phyloP scores from a whole-genome alignment of 75 land plant species.

The Pinus tabuliformis region DNA sequence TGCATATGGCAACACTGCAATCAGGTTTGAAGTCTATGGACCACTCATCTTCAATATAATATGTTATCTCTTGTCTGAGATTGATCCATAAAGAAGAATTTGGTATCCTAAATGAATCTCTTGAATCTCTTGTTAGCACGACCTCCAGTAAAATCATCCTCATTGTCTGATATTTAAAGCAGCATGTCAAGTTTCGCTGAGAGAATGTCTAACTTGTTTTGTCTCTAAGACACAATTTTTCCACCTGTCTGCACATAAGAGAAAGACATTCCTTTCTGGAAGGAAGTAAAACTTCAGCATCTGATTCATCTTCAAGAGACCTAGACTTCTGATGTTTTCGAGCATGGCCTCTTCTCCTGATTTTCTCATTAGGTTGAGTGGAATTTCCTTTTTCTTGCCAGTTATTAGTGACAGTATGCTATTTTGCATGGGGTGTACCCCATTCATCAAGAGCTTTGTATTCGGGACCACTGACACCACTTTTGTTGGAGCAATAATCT shows the following conservation, averaged over 20 bases:
- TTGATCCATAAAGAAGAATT: not conserved
- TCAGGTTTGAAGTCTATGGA: conserved; percentile 5
- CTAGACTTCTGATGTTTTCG: not conserved
- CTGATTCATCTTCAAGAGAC: not conserved
- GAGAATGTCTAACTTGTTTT: not conserved
- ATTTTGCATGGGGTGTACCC: not conserved
- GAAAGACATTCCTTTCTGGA: not conserved
- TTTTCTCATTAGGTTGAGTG: not conserved
- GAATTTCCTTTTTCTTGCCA: not conserved
- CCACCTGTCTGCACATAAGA: not conserved
- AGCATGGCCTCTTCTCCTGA: conserved; percentile 1
- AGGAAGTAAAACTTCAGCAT: not conserved
- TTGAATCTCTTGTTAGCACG: too few relatives aligned
- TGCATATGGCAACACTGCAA: not conserved
- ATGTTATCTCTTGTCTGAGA: not conserved
- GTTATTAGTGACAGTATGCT: not conserved
- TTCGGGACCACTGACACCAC: not conserved
- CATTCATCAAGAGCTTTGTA: not conserved
- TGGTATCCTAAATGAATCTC: not conserved
- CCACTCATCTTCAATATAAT: not conserved
- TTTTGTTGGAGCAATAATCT: not conserved
- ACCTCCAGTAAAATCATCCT: not conserved
- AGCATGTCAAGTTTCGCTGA: not conserved
- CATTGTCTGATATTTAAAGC: conserved; percentile 7
- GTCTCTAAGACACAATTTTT: not conserved